These are phyloP conservation scores for Botrytis medusae DNA, from an alignment of 2,329 filamentous ascomycete genomes.

Conservation along the genomic window DNA sequence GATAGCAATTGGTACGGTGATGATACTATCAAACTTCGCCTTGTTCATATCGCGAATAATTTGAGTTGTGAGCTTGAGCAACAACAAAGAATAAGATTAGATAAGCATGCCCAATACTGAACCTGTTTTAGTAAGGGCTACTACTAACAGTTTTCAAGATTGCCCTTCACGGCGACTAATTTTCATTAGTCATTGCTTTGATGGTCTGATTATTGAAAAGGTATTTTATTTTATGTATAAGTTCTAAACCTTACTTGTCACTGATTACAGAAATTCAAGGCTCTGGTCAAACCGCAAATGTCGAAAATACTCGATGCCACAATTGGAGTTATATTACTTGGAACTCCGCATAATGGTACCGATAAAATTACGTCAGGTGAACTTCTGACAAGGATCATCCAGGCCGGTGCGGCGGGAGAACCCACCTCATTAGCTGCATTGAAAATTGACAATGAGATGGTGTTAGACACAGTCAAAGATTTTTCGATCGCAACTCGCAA, in stretches of 20 bases:
- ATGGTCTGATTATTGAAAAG: conserved; percentile 17
- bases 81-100: neutral
- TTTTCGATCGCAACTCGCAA: neutral
- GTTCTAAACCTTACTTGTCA: neutral
- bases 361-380: neutral
- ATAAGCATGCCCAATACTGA: neutral
- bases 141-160: conserved; percentile 1
- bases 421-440: neutral
- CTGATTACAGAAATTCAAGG: conserved; percentile 3
- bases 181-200: conserved; percentile 18
- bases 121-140: neutral
- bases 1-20: conserved; percentile 14
- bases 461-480: neutral
- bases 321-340: conserved; percentile 12
- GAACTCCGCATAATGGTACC: conserved; percentile 12
- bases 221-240: neutral
- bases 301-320: conserved; percentile 15
- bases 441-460: conserved; percentile 7
- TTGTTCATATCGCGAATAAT: conserved; percentile 12
- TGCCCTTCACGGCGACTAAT: conserved; percentile 2
- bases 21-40: conserved; percentile 9
- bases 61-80: neutral
- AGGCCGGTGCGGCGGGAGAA: neutral
- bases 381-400: conserved; percentile 3
- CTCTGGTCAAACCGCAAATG: conserved; percentile 10